Base-by-base conservation (phyloP, 2,329 filamentous ascomycete genomes). In the Metarhizium brunneum region DNA sequence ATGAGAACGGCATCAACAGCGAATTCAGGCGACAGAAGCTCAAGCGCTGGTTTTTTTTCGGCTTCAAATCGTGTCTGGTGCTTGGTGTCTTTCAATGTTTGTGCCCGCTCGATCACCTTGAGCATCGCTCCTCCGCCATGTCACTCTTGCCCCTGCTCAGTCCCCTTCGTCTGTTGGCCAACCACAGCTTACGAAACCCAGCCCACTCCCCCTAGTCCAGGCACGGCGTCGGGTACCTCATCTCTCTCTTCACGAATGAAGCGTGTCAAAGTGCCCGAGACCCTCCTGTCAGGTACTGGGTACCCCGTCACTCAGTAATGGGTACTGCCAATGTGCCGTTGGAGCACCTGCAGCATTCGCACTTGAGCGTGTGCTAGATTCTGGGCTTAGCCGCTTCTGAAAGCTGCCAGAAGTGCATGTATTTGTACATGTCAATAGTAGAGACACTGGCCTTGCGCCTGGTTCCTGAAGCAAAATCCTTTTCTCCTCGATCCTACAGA, bases 351-450 rank as follows among this genome's bases (percentile, higher is more conserved):
- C 32, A 25, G 25, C 25, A 25, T 25, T 25, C 4, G 25, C 25
- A 25, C 25, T 25, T 25, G 25, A 25, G 25, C 25, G 25, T 3
- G 25, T 25, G 25, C 25, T 25, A 25, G 25, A 4, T 25, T 25
- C 25, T 35, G 32, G 32, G 32, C 32, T 11, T 11, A 8, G 32
- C 32, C 32, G 32, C 32, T 35, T 35, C 32, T 35, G 32, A 42
- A 14, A 42, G n/a, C 13, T 42, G 40, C 40, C 40, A 42, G 40
- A 42, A 7, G 52, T 57, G 30, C 45, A 58, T 53, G 55, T 53
- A 43, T 54, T 58, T 42, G 40, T 42, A 42, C 40, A 14, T 42
- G 40, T 42, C 40, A 18, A 42, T 18, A 16, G n/a, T 18, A 13
- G 40, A 14, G 40, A 35, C 32, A 35, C 32, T 35, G 32, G 32